These are phyloP conservation scores for Handroanthus guayacan DNA, from an alignment of 257 asterid species.

Conservation along the genomic window DNA sequence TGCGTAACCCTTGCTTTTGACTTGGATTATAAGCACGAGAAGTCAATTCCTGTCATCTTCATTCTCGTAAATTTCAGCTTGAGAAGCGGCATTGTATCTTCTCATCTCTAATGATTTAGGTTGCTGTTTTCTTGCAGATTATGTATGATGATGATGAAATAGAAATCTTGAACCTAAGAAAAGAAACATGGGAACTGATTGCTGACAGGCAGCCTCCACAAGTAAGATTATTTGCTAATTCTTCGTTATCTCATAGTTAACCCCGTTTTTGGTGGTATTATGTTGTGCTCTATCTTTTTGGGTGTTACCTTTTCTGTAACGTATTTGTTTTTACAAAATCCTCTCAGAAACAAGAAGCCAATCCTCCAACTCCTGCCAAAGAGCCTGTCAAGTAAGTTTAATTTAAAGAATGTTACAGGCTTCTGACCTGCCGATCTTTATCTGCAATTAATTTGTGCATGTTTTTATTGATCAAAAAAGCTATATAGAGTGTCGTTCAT, in stretches of 20 bases:
- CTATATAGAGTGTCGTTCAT: not conserved
- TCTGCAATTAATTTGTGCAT: not conserved
- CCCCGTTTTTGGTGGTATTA: not conserved
- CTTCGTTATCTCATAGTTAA: constrained; percentile 12
- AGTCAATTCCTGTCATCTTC: constrained; percentile 1
- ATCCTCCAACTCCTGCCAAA: constrained; percentile 36
- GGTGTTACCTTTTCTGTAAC: constrained; percentile 3
- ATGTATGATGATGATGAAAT: constrained; percentile 50
- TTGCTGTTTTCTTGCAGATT: constrained; percentile 47
- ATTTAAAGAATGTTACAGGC: not conserved
- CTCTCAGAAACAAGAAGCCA: constrained; percentile 41
- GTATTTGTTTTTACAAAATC: constrained; percentile 35
- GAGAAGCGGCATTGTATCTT: not conserved
- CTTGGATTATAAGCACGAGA: not conserved
- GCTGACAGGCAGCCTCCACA: constrained; percentile 30
- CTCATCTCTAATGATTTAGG: constrained; percentile 16
- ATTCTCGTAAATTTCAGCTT: not conserved
- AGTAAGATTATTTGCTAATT: constrained; percentile 43
- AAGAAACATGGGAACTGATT: constrained; percentile 54
- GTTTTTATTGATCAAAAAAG: constrained; percentile 2
- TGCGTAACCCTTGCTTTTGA: constrained; percentile 16
- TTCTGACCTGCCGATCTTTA: constrained; percentile 2
- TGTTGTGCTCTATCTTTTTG: not conserved
- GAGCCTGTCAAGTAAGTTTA: constrained; percentile 56
- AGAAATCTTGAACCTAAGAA: constrained; percentile 50